These are phyloP conservation scores for Fraxinus angustifolia DNA, from an alignment of 305 asterid genomes.

Conservation along the genomic window DNA sequence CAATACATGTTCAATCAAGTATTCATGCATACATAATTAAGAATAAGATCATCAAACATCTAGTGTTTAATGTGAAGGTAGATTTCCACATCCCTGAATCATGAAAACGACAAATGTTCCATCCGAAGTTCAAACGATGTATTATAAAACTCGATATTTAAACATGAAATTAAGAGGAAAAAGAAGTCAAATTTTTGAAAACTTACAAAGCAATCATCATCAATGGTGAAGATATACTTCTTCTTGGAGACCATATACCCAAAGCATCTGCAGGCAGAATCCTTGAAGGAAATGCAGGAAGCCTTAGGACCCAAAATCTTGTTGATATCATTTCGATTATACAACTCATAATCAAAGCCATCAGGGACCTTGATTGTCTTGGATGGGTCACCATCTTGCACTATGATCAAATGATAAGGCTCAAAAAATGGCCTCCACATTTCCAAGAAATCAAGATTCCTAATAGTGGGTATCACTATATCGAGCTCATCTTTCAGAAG, in stretches of 20 bases:
- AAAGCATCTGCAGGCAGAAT: slow-evolving; percentile 56
- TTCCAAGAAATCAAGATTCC: slow-evolving; percentile 50
- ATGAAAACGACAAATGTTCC: not conserved
- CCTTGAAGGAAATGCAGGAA: slow-evolving; percentile 60
- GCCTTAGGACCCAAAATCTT: slow-evolving; percentile 48
- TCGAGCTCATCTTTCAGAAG: slow-evolving; percentile 47
- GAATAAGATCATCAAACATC: not conserved
- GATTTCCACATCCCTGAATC: not conserved
- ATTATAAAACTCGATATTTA: not conserved
- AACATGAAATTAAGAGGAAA: not conserved
- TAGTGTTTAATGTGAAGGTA: not conserved
- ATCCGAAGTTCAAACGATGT: not conserved
- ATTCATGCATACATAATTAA: not conserved
- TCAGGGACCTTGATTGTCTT: slow-evolving; percentile 48
- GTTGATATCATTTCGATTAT: slow-evolving; percentile 51
- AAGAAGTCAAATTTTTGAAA: not conserved
- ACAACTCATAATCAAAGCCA: slow-evolving; percentile 51
- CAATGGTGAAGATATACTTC: slow-evolving; percentile 61
- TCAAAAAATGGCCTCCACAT: slow-evolving; percentile 53
- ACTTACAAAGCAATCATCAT: slow-evolving; percentile 57
- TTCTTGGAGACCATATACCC: slow-evolving; percentile 60
- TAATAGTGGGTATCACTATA: slow-evolving; percentile 49
- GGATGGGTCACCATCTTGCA: slow-evolving; percentile 54
- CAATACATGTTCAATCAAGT: not conserved
- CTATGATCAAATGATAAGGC: slow-evolving; percentile 51